Conservation (phyloP, 768 basidiomycete genomes). For the Suillus luteus region DNA sequence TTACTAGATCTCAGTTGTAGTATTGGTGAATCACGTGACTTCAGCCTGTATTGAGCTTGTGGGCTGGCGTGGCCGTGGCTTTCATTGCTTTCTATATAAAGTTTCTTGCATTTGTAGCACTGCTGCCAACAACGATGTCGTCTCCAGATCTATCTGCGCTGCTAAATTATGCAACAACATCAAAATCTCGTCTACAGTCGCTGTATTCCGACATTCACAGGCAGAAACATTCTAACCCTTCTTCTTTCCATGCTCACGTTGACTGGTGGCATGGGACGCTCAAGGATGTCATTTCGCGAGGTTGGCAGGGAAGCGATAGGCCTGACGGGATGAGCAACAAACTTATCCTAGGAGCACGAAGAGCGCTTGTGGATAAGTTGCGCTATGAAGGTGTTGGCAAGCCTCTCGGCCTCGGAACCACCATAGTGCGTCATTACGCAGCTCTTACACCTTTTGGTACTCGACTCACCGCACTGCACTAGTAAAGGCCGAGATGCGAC, state of each 20-base stretch:
- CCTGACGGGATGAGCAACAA: conserved; percentile 40
- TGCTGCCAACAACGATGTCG: conserved; percentile 9
- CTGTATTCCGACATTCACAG: conserved; percentile 87
- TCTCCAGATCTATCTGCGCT: conserved; percentile 24
- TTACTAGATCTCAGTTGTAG: neutral
- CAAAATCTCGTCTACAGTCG: conserved; percentile 62
- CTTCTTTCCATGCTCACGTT: conserved; percentile 76
- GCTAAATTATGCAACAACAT: conserved; percentile 30
- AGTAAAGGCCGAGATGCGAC: conserved; percentile 70
- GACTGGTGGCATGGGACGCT: conserved; percentile 86
- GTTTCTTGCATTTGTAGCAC: conserved; percentile 21
- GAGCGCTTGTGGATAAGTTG: conserved; percentile 57
- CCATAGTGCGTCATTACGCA: conserved; percentile 59
- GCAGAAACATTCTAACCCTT: conserved; percentile 83
- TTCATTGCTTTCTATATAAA: neutral
- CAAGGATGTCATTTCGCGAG: conserved; percentile 57
- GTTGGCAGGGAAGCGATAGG: conserved; percentile 43
- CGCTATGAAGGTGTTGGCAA: conserved; percentile 72
- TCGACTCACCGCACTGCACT: conserved; percentile 40
- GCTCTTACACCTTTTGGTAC: neutral
- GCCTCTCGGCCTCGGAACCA: conserved; percentile 68
- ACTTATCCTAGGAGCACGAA: conserved; percentile 60
- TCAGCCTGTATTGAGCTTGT: neutral
- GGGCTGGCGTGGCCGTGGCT: neutral
- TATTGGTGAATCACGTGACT: neutral